Percentiles rank a stretch among this genome's conserved stretches.
Evolutionary conservation across 331 rosid genomes (phyloP).

Genomic region (Malus hybrid): DNA sequence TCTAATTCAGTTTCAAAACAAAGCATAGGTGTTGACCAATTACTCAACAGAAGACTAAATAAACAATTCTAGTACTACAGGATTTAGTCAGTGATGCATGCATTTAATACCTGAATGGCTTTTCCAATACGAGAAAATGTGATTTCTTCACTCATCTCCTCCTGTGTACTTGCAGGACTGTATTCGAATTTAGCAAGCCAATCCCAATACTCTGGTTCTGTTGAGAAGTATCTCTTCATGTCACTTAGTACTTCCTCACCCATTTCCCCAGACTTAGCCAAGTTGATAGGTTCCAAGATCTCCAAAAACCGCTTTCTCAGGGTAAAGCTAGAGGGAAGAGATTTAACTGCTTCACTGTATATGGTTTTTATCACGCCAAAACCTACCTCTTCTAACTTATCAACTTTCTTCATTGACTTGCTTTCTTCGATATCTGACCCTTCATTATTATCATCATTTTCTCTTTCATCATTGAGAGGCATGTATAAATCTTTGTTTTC

Average conservation of each 20-base stretch:
- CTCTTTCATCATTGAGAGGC: conserved; percentile 40
- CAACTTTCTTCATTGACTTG: conserved; percentile 29
- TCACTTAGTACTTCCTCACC: conserved; percentile 45
- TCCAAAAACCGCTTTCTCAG: conserved; percentile 67
- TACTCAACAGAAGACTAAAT: background rate
- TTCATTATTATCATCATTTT: conserved; percentile 10
- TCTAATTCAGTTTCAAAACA: conserved; percentile 3
- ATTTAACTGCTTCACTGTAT: conserved; percentile 58
- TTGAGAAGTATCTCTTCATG: conserved; percentile 63
- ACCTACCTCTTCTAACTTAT: conserved; percentile 51
- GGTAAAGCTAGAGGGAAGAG: conserved; percentile 61
- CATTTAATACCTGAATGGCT: conserved; percentile 59
- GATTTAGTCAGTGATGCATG: background rate
- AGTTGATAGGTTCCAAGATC: conserved; percentile 66
- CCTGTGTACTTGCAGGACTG: conserved; percentile 26
- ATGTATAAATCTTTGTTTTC: conserved; percentile 69
- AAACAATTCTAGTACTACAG: background rate
- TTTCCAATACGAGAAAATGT: conserved; percentile 35
- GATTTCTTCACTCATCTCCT: conserved; percentile 30
- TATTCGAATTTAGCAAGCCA: conserved; percentile 76
- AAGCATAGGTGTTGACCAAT: background rate
- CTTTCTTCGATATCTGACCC: conserved; percentile 21
- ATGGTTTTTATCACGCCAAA: conserved; percentile 47
- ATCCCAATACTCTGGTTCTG: conserved; percentile 73
- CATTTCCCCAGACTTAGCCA: conserved; percentile 61